A percentile compares a stretch with the other conserved stretches of the same genome.
These are phyloP conservation scores for Cucurbitaria berberidis DNA, from an alignment of 2,329 filamentous ascomycete species.

Conservation along the genomic window DNA sequence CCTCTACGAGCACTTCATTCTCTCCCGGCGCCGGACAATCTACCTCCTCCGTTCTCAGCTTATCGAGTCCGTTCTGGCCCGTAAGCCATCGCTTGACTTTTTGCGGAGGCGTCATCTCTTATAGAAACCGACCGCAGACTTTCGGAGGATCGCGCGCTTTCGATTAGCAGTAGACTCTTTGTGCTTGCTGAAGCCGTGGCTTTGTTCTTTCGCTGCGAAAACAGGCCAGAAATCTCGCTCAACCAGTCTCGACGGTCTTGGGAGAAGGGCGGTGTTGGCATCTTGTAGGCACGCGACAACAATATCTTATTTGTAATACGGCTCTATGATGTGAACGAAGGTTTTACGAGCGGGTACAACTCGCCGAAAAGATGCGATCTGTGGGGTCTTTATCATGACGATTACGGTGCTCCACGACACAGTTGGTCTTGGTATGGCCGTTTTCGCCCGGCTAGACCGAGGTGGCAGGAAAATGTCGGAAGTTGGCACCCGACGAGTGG, in stretches of 20 bases:
- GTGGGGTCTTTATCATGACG: conserved; percentile 59
- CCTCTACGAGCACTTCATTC: conserved; percentile 58
- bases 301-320: conserved; percentile 3
- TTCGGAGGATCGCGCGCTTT: conserved; percentile 1
- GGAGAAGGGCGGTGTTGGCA: conserved; percentile 47
- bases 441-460: conserved; percentile 35
- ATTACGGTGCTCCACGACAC: conserved; percentile 68
- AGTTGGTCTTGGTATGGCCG: conserved; percentile 67
- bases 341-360: conserved; percentile 11
- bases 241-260: conserved; percentile 46
- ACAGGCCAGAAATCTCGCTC: conserved; percentile 38
- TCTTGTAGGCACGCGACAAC: conserved; percentile 15
- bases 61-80: conserved; percentile 52
- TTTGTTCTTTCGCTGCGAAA: conserved; percentile 27
- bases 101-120: conserved; percentile 33
- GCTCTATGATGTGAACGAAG: conserved; percentile 9
- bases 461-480: conserved; percentile 19
- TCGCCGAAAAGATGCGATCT: conserved; percentile 13
- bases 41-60: conserved; percentile 44
- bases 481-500: conserved; percentile 11
- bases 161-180: conserved; percentile 8
- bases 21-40: conserved; percentile 45
- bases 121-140: conserved; percentile 11
- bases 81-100: conserved; percentile 52
- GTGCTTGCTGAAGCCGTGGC: conserved; percentile 12